Conservation (phyloP, 1,284 basidiomycete genomes). For the Trichosporon sp. region DNA sequence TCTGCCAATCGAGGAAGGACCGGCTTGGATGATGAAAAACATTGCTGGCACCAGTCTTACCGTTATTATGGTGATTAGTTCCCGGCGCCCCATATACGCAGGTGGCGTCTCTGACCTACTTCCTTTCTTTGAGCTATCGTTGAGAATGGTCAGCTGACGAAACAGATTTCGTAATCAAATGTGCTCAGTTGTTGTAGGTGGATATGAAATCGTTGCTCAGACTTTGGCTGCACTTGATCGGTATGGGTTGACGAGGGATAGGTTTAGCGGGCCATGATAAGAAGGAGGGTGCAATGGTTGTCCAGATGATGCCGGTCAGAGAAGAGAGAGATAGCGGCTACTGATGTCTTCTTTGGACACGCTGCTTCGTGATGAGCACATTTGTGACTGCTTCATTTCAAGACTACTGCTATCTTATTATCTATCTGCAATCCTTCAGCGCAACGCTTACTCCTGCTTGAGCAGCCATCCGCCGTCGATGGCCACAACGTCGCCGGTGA, state of each 20-base stretch:
- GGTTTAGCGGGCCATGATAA: too few species aligned
- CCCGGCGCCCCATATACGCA: constrained; percentile 3
- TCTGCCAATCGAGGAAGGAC: neutral
- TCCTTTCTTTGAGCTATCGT: neutral
- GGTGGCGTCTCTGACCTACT: constrained; percentile 3
- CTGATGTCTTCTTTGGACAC: too few species aligned
- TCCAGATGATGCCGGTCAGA: too few species aligned
- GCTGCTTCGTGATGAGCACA: too few species aligned
- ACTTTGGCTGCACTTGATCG: too few species aligned
- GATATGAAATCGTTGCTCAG: neutral
- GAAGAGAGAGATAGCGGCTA: too few species aligned
- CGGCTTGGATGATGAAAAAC: neutral
- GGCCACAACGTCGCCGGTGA: constrained; percentile 20
- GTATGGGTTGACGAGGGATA: too few species aligned
- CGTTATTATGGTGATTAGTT: constrained; percentile 4
- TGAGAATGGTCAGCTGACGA: neutral
- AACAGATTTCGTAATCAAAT: neutral
- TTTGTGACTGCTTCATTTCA: too few species aligned
- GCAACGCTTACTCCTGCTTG: neutral
- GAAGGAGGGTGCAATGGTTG: too few species aligned
- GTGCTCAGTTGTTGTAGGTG: neutral
- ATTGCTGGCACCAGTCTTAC: constrained; percentile 5
- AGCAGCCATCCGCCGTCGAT: constrained; percentile 25
- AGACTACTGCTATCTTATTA: too few species aligned
- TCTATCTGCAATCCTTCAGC: too few species aligned